Evolutionary conservation across 164 flowering plant species (phyloP), one percentile per base, ranked within the genome.

Genomic region (Houttuynia cordata): DNA sequence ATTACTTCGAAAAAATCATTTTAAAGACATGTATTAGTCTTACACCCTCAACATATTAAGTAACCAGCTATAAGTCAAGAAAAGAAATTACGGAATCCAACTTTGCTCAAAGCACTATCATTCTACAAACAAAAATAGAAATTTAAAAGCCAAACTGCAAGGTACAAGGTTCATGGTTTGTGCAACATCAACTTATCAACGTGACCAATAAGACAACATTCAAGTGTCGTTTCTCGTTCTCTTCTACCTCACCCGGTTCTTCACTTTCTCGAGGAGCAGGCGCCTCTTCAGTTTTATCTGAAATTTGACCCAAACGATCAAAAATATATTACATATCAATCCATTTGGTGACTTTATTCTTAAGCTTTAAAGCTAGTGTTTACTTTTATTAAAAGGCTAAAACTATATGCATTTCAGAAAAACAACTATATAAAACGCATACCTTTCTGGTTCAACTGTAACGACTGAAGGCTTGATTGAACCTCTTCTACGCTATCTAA

Each of bases 171-270:
- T 17, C 14, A 53, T 18, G n/a, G 22, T 12, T 20, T 20, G n/a
- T n/a, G n/a, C n/a, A 53, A 23, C 18, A 34, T 30, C 19, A 24
- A 57, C 59, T 57, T 30, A 57, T 42, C 59, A 25, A 57, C 59
- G 30, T 57, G 59, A 17, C 59, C 59, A 14, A 57, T 57, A 57
- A 57, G 40, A 57, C 41, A 14, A 57, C 59, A 57, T 57, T 57
- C 59, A 57, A 25, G 41, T 57, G 59, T 30, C 40, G 59, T 37
- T 57, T 57, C 41, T 57, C 39, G 10, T 17, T 57, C 30, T 14
- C n/a, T 24, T n/a, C n/a, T n/a, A 4, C 59, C 14, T 57, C 21
- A 14, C 30, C 59, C 9, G 15, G 8, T 14, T 25, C 40, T 57
- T 57, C 42, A 3, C 9, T 45, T 17, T 8, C 49, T 45, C 3